Evolutionary conservation across 148 eudicot genomes (phyloP), one percentile per base, ranked within the genome.

Genomic region (Chenopodium formosanum): DNA sequence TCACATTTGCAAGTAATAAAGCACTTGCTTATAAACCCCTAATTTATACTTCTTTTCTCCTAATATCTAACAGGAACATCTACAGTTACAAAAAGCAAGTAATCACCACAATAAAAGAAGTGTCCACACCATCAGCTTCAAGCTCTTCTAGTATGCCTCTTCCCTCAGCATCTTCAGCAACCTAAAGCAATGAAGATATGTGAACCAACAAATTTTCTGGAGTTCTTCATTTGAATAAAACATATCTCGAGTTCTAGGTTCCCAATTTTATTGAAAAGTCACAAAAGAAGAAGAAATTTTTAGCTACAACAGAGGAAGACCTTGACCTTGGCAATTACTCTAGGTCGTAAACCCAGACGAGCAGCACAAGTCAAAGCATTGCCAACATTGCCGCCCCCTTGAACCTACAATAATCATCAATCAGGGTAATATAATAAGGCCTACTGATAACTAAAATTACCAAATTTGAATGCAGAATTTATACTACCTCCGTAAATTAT

Each of bases 141-240:
- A 94, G 88, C 84, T 94, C 98, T 66, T 93, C 90, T 70, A 94
- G 52, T 70, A 93, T 85, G 56, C 92, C 91, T 83, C 87, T 93
- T 81, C 98, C 98, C 88, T 93, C 94, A 86, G 90, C 77, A 84
- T 94, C 95, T 78, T 87, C 88, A 6, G 98, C 98, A 82, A 94
- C 91, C 98, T 94, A 79, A 67, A 77, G 64, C 47, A 83, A 66
- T 23, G 12, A 73, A 81, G 72, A n/a, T 25, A 7, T 53, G 5
- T 34, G 53, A 76, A 66, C 17, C 32, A 62, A 66, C 29, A 63
- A 68, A 19, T n/a, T 23, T 68, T 32, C 20, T 4, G 40, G 7
- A n/a, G 25, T 52, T 40, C 44, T 40, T 40, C 44, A 40, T 40
- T 40, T 6, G 44, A 6, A 40, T 40, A 4, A 40, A 6, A 40